Conservation (phyloP, 2,329 filamentous ascomycete species). For the Magnaporthiopsis poae region DNA sequence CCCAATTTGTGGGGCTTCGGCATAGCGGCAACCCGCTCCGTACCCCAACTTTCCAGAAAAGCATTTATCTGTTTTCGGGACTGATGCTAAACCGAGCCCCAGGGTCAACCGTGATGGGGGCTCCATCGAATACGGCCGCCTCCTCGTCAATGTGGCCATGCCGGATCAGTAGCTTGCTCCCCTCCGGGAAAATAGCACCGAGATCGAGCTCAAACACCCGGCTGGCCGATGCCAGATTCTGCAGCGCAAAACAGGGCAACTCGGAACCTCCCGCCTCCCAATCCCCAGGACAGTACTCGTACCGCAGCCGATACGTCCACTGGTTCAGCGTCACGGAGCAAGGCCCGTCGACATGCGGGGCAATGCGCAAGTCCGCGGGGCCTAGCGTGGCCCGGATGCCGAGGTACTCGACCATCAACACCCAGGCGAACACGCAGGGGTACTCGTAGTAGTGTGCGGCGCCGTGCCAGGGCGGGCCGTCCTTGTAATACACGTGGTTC, state of each 20-base stretch:
- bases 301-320: constrained; percentile 9
- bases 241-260: constrained; percentile 2
- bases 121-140: background rate
- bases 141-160: background rate
- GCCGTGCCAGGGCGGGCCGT: constrained; percentile 12
- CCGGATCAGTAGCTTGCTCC: background rate
- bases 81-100: background rate
- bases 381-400: constrained; percentile 8
- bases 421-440: constrained; percentile 11
- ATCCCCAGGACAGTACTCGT: background rate
- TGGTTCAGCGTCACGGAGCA: constrained; percentile 8
- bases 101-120: background rate
- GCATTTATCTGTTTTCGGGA: too few relatives aligned
- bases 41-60: too few relatives aligned
- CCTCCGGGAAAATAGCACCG: background rate
- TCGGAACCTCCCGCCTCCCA: background rate
- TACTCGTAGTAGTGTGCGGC: constrained; percentile 13
- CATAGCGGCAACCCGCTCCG: too few relatives aligned
- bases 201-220: constrained; percentile 9
- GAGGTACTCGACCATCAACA: constrained; percentile 10
- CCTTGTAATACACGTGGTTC: constrained; percentile 12
- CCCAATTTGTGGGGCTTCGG: too few relatives aligned
- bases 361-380: constrained; percentile 4
- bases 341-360: constrained; percentile 3
- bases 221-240: constrained; percentile 6